Base-by-base conservation (phyloP, 2,329 filamentous ascomycete genomes). In the Plenodomus biglobosus region DNA sequence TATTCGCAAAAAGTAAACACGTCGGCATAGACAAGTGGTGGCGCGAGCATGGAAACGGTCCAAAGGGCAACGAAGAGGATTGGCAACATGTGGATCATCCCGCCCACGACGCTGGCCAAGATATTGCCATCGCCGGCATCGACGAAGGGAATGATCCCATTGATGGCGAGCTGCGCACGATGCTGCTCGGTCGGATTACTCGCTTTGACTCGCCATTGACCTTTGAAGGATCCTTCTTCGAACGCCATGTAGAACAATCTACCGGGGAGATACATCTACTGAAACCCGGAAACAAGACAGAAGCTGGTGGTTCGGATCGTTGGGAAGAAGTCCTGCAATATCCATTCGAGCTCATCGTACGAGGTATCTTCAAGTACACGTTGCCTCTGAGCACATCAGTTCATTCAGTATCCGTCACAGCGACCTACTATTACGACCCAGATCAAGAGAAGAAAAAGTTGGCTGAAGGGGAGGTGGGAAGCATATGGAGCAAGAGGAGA, bases 1-100 rank as follows among this genome's bases (percentile, higher is more conserved):
- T 99, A 24, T 97, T 97, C 72, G 94, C 94, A 22, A 96, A 95
- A 73, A 96, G 91, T 50, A 90, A 88, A 51, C 88, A 92, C 66
- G 88, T 92, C 11, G 88, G 89, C n/a, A 78, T 76, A 10, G 79
- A 81, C 46, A 64, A 56, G 37, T 74, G 66, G 69, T 75, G 72
- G 72, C 66, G 69, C 5, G 68, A 74, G 21, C 70, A 74, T 44
- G 65, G 63, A 8, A 56, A 61, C 7, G 55, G 53, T 11, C 43
- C 41, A 7, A 51, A 59, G 13, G 50, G 64, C 21, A 42, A 59
- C 18, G 44, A 67, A 17, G 65, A 69, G 43, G 49, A 64, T 8
- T 70, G 65, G 65, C 47, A 48, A 16, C 60, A 50, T 1, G 61
- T 68, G 35, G 48, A 62, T 6, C 42, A 50, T 6, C 15, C 37